Base-by-base conservation (phyloP, 2,329 filamentous ascomycete genomes). In the Cladosporium oxysporum region DNA sequence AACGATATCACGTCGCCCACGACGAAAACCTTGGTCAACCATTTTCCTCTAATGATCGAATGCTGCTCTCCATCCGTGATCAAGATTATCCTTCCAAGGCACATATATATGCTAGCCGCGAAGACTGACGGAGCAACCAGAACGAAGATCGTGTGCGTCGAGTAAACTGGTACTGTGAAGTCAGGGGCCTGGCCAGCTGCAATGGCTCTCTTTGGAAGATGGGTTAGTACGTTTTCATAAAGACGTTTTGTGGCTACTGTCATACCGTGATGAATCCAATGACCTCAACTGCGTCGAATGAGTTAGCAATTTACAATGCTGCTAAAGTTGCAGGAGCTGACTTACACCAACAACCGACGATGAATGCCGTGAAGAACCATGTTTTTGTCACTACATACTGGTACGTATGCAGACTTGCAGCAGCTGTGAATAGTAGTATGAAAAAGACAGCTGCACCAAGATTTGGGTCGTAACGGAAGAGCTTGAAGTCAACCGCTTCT, bases 1-100 rank as follows among this genome's bases (percentile, higher is more conserved):
- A 88, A 84, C 1, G 82, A 83, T 5, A 85, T 58, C 5, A 87
- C 71, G 68, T 88, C 85, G 29, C 85, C 84, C 5, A 72, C 58
- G 4, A 88, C 85, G 66, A 88, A 88, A 35, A 83, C 77, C 64
- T 80, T 83, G 2, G 85, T 87, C 7, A 87, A 73, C 79, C 81
- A 83, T 4, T 66, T 76, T 0, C 76, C 73, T 1, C 75, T 70
- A 37, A 85, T 78, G 28, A 83, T 64, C 0, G 82, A 81, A 69
- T 79, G 76, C 6, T 57, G 23, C 10, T 57, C 49, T 0, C 75
- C 66, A 16, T 79, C 76, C 4, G 79, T 82, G n/a, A 82, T 75
- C 10, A 81, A 75, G 63, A 83, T 80, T 26, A 83, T 71, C 12
- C 83, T 77, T 6, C 80, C 80, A 3, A 84, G 78, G 14, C 78